These are phyloP conservation scores for Irpex sp. DNA, from an alignment of 1,284 basidiomycete species.

Conservation along the genomic window DNA sequence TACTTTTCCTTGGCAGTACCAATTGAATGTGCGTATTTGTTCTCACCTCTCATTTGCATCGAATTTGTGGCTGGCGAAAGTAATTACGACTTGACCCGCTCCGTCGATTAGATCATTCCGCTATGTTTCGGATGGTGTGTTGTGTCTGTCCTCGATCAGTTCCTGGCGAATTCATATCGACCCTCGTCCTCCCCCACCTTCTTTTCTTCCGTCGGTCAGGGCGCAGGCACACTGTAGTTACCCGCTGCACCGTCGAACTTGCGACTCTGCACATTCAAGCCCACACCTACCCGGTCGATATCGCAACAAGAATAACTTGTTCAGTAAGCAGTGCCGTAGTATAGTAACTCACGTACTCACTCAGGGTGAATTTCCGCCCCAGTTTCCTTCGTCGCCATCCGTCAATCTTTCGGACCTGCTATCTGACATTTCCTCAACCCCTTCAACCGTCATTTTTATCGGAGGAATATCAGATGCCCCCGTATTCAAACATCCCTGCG, in stretches of 20 bases:
- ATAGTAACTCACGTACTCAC: neutral
- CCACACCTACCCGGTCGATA: too few species aligned
- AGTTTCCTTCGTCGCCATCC: neutral
- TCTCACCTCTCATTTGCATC: neutral
- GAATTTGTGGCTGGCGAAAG: neutral
- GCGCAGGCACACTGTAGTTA: neutral
- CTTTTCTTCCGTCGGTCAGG: neutral
- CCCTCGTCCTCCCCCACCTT: neutral
- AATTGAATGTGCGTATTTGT: neutral
- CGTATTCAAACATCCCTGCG: neutral
- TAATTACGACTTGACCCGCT: neutral
- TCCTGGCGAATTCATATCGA: neutral
- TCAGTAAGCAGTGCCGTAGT: neutral
- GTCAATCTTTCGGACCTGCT: neutral
- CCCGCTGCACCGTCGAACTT: too few species aligned
- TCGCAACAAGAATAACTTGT: too few species aligned
- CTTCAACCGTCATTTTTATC: neutral
- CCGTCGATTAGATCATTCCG: neutral
- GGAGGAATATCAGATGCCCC: neutral
- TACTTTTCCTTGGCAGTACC: neutral
- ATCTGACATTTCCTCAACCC: neutral
- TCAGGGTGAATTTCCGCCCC: neutral
- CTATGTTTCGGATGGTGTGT: neutral
- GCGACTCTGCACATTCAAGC: too few species aligned
- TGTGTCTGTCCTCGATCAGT: neutral